Conservation (phyloP, 108 stramenopile species). For the Chaetoceros muelleri region DNA sequence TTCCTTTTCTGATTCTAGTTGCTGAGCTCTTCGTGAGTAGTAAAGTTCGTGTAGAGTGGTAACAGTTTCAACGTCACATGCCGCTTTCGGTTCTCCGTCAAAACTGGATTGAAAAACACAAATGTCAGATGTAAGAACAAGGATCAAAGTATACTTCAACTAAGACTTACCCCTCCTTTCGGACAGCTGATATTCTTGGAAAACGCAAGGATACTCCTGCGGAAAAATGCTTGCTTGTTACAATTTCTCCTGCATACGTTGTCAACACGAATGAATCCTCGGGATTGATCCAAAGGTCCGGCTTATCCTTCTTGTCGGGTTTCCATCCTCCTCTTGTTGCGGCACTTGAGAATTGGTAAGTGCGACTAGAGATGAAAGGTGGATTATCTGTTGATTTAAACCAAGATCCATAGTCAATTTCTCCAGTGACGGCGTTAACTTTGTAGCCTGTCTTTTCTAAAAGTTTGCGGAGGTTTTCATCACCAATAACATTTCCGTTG, state of each 20-base stretch:
- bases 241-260: slow-evolving; percentile 60
- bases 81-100: slow-evolving; percentile 29
- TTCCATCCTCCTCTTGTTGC: slow-evolving; percentile 57
- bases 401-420: slow-evolving; percentile 48
- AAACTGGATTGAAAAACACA: no score
- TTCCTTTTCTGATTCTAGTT: slow-evolving; percentile 18
- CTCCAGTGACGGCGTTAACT: slow-evolving; percentile 18
- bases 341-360: slow-evolving; percentile 33
- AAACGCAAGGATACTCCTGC: slow-evolving; percentile 67
- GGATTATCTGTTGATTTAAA: slow-evolving; percentile 39
- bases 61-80: slow-evolving; percentile 33
- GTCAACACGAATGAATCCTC: slow-evolving; percentile 68
- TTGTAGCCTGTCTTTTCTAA: slow-evolving; percentile 40
- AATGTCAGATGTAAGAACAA: no score
- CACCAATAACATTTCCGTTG: slow-evolving; percentile 18
- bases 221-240: slow-evolving; percentile 28
- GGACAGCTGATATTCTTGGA: slow-evolving; percentile 51
- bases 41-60: slow-evolving; percentile 26
- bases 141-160: no score
- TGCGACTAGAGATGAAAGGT: slow-evolving; percentile 48
- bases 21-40: slow-evolving; percentile 15
- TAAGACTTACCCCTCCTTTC: slow-evolving; percentile 41
- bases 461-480: slow-evolving; percentile 20
- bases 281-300: slow-evolving; percentile 62
- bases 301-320: slow-evolving; percentile 25